phyloP scores from a whole-genome alignment of 176 grass and related monocot genomes.

The Oryza australiensis region DNA sequence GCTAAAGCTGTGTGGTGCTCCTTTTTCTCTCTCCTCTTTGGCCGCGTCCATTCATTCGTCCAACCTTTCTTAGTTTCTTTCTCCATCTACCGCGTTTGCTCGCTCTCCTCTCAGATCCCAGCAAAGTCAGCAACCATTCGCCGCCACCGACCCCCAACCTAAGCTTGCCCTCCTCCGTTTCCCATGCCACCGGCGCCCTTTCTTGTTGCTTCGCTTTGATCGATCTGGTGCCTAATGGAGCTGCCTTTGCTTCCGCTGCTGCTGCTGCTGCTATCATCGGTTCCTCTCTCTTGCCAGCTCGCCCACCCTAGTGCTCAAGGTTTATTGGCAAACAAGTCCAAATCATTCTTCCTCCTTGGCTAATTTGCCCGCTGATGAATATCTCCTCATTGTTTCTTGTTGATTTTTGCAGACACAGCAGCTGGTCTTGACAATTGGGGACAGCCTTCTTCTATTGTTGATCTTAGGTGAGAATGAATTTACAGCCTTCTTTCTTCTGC shows the following conservation, averaged over 20 bases:
- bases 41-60: not conserved
- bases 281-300: slow-evolving; percentile 17
- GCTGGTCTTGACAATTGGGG: too few species aligned
- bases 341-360: not conserved
- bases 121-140: slow-evolving; percentile 21
- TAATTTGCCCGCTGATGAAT: not conserved
- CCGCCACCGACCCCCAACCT: slow-evolving; percentile 1
- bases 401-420: not conserved
- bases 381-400: not conserved
- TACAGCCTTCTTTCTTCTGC: not conserved
- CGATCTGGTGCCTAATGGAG: not conserved
- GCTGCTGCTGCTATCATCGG: not conserved
- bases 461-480: slow-evolving; percentile 18
- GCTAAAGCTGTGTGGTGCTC: slow-evolving; percentile 20
- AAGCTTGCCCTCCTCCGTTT: not conserved
- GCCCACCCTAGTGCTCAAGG: not conserved
- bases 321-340: too few species aligned
- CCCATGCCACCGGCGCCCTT: slow-evolving; percentile 14
- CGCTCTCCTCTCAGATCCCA: slow-evolving; percentile 13
- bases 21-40: not conserved
- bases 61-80: too few species aligned
- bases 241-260: not conserved
- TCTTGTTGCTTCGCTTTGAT: not conserved
- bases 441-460: not conserved
- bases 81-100: slow-evolving; percentile 46